Evolutionary conservation across 768 basidiomycete species (phyloP).

Genomic region (Tricholoma furcatifolium): DNA sequence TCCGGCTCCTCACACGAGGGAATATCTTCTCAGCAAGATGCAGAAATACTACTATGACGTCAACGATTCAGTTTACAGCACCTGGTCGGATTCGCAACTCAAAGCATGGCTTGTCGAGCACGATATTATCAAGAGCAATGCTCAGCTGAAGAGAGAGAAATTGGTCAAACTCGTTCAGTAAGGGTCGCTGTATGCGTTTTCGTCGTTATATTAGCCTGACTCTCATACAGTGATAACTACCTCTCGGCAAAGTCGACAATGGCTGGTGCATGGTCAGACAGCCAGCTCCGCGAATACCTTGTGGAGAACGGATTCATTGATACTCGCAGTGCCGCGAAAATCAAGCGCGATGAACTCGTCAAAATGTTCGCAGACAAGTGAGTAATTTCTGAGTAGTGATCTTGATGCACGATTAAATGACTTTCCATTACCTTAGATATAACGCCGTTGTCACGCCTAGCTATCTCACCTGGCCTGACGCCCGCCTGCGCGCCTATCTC

Average conservation of each 20-base stretch:
- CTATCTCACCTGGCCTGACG: slow-evolving; percentile 91
- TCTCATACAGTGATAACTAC: slow-evolving; percentile 61
- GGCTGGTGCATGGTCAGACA: slow-evolving; percentile 72
- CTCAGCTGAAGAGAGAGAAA: slow-evolving; percentile 69
- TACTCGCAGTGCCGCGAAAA: slow-evolving; percentile 48
- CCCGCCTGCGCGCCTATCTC: slow-evolving; percentile 86
- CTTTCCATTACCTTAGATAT: slow-evolving; percentile 44
- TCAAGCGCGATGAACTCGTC: slow-evolving; percentile 75
- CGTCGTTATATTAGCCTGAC: background rate
- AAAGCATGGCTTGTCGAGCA: slow-evolving; percentile 79
- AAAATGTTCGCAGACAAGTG: slow-evolving; percentile 72
- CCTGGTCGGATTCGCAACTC: slow-evolving; percentile 80
- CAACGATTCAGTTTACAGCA: slow-evolving; percentile 52
- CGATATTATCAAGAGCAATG: slow-evolving; percentile 69
- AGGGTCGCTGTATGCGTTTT: slow-evolving; percentile 20
- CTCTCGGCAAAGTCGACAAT: slow-evolving; percentile 54
- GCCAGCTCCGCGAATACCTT: slow-evolving; percentile 71
- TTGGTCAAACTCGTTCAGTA: slow-evolving; percentile 70
- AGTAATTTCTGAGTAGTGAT: slow-evolving; percentile 6
- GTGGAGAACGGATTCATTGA: slow-evolving; percentile 65
- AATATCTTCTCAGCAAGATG: slow-evolving; percentile 66
- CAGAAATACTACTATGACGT: slow-evolving; percentile 72
- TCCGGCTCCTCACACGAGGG: slow-evolving; percentile 50
- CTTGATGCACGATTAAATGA: background rate
- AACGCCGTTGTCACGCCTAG: slow-evolving; percentile 40